phyloP scores from a whole-genome alignment of 106 monocot genomes.

The Chionographis japonica region DNA sequence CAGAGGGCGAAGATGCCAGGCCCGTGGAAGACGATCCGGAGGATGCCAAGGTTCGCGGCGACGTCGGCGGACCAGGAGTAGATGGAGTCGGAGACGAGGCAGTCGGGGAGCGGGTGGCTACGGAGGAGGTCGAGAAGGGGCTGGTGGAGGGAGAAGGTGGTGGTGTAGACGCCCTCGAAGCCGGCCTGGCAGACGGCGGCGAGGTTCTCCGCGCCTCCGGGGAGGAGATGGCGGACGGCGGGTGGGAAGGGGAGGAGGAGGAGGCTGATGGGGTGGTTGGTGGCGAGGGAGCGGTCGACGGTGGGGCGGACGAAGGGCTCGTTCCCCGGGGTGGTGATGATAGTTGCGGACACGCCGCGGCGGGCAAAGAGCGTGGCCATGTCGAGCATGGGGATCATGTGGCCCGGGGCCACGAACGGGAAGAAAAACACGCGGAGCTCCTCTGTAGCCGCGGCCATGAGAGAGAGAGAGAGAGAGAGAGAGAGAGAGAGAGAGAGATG shows the following conservation, averaged over 20 bases:
- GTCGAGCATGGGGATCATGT: slow-evolving; percentile 36
- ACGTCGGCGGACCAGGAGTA: slow-evolving; percentile 9
- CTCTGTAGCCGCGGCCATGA: background rate
- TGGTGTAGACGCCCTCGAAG: background rate
- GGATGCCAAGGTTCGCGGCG: background rate
- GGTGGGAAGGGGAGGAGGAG: slow-evolving; percentile 8
- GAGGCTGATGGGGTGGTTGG: background rate
- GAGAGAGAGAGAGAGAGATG: too few relatives aligned
- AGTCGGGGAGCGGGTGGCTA: slow-evolving; percentile 2
- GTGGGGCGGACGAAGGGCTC: slow-evolving; percentile 16
- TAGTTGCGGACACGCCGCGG: slow-evolving; percentile 6
- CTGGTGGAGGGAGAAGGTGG: slow-evolving; percentile 4
- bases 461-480: too few relatives aligned
- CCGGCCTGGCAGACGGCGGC: background rate
- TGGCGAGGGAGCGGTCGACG: slow-evolving; percentile 1
- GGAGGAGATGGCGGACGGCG: background rate
- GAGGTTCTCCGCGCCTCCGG: slow-evolving; percentile 13
- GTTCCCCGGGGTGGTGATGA: slow-evolving; percentile 26
- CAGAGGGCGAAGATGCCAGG: slow-evolving; percentile 3
- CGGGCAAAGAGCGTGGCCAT: slow-evolving; percentile 23
- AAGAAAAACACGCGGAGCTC: slow-evolving; percentile 16
- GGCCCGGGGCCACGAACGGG: slow-evolving; percentile 21
- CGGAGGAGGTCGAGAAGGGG: slow-evolving; percentile 6
- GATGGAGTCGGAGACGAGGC: slow-evolving; percentile 7
- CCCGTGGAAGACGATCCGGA: slow-evolving; percentile 2